Percentiles rank a stretch among this genome's conserved stretches.
Conservation (phyloP, 495 filamentous ascomycete species). For the Elaphomyces granulatus region DNA sequence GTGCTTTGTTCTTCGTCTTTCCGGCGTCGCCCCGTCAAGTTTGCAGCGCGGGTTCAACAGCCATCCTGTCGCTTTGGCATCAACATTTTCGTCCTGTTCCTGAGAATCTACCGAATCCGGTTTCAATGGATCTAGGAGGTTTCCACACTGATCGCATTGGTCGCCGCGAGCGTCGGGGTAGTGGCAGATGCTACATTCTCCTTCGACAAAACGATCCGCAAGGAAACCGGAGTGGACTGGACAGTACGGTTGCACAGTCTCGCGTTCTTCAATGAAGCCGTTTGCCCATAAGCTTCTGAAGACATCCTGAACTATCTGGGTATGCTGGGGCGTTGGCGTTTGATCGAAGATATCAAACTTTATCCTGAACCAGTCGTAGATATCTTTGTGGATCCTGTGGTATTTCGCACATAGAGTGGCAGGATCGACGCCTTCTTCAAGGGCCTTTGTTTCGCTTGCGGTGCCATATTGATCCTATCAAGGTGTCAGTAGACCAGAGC, state of each 20-base stretch:
- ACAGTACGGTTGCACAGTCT: constrained; percentile 72
- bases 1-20: constrained; percentile 54
- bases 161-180: constrained; percentile 73
- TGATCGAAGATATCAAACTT: constrained; percentile 75
- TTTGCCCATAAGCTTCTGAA: constrained; percentile 66
- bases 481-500: too few species aligned
- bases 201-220: constrained; percentile 88
- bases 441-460: constrained; percentile 71
- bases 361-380: constrained; percentile 84
- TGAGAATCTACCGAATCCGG: constrained; percentile 2
- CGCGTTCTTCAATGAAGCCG: constrained; percentile 68
- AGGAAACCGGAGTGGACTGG: constrained; percentile 61
- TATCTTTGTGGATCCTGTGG: constrained; percentile 64
- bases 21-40: constrained; percentile 65
- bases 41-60: constrained; percentile 52
- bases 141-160: constrained; percentile 77
- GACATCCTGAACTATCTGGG: constrained; percentile 73
- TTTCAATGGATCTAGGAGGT: constrained; percentile 60
- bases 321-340: constrained; percentile 69
- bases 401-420: constrained; percentile 74
- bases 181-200: constrained; percentile 66
- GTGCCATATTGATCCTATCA: constrained; percentile 78
- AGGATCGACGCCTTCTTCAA: constrained; percentile 53
- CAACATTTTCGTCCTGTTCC: constrained; percentile 5
- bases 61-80: constrained; percentile 6